Evolutionary conservation across 2,329 filamentous ascomycete genomes (phyloP).

Genomic region (Paecilomyces variotii): DNA sequence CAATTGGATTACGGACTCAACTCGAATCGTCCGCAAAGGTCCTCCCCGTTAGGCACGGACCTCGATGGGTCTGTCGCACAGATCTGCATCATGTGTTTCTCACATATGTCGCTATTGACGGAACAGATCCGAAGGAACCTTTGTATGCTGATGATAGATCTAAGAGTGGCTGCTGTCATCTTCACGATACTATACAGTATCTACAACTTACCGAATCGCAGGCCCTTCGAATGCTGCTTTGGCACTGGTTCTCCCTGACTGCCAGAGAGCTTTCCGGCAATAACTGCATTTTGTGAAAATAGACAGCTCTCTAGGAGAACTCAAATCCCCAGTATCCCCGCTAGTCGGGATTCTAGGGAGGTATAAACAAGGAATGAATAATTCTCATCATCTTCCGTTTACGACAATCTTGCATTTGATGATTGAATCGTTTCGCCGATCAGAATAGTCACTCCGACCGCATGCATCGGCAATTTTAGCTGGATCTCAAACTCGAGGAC

Average conservation of each 20-base stretch:
- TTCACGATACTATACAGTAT: no score
- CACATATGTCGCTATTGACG: neutral
- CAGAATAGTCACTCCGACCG: neutral
- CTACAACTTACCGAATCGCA: neutral
- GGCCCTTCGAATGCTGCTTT: neutral
- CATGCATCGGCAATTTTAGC: neutral
- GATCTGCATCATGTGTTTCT: neutral
- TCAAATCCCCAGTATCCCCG: neutral
- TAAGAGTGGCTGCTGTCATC: neutral
- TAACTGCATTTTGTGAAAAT: neutral
- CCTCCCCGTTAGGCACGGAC: neutral
- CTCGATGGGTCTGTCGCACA: neutral
- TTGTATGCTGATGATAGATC: neutral
- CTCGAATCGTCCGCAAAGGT: neutral
- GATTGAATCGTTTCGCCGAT: neutral
- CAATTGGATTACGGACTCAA: neutral
- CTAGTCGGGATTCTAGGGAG: neutral
- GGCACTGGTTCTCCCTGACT: neutral
- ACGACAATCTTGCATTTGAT: neutral
- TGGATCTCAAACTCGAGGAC: neutral
- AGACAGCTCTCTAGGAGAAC: neutral
- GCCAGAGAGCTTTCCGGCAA: neutral
- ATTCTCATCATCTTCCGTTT: neutral
- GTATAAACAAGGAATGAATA: neutral
- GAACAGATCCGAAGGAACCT: neutral